Base-by-base conservation (phyloP, 2,329 filamentous ascomycete genomes). In the Epichloe aotearoae region DNA sequence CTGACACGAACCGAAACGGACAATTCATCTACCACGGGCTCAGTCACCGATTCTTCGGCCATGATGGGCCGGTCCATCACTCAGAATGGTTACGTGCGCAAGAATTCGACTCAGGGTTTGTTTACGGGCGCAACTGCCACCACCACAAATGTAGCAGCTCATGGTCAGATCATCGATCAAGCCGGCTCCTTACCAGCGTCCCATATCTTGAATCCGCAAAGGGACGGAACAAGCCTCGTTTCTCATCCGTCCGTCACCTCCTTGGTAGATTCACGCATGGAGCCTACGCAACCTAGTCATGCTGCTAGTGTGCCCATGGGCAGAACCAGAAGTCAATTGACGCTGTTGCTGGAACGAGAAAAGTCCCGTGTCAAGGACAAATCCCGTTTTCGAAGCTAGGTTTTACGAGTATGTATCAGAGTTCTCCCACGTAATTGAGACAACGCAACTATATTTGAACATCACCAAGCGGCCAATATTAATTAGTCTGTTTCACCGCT, bases 321-420 rank as follows among this genome's bases (percentile, higher is more conserved):
- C n/a, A 69, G 77, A 52, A 76, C 77, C n/a, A 79, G 74, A 61
- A 82, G 78, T 57, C 77, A 82, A 59, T 66, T 83, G 30, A 75
- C 74, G 10, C 64, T 82, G 4, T 66, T 83, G 1, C 66, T 82
- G 19, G 75, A 80, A 56, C 72, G 74, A 37, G 76, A 77, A 54
- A 75, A 72, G 56, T 64, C 62, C 14, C 62, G 66, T 46, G 60
- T 54, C 39, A 57, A 57, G 17, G 62, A 64, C 17, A 62, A 63
- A 49, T 40, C 57, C 17, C 55, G 58, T 50, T 55, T 56, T 33
- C 64, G 55, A 52, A 58, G 54, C 52, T 66, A 58, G 15, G 8
- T 11, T 11, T n/a, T 11, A 26, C 30, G 30, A 30, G 1, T 30
- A 30, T 30, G 30, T 30, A 10, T 30, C 30, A 30, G 30, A 11